A percentile compares a stretch with the other conserved stretches of the same genome.
phyloP scores from a whole-genome alignment of 1,284 basidiomycete genomes.

The Afroboletus lepidellus region DNA sequence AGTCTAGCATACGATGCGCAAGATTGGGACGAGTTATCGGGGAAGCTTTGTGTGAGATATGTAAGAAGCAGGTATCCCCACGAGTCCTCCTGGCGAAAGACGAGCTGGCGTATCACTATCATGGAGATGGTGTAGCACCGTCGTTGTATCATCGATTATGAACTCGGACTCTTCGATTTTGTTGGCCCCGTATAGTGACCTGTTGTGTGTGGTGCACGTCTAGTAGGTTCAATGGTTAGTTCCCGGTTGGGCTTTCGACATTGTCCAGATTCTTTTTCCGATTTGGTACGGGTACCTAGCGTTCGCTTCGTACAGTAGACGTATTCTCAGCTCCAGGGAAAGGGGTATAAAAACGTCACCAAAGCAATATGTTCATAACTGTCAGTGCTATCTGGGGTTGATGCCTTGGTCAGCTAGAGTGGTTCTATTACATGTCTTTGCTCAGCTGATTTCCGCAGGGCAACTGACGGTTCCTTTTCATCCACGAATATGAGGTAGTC shows the following conservation, averaged over 20 bases:
- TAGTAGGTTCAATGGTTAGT: no score
- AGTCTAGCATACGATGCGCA: conserved; percentile 23
- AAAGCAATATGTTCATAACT: no score
- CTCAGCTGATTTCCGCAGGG: neutral
- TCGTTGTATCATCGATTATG: neutral
- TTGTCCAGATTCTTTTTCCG: no score
- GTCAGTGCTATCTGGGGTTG: neutral
- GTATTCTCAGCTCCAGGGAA: no score
- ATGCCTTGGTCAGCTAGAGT: no score
- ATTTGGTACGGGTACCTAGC: no score
- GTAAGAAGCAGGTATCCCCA: conserved; percentile 25
- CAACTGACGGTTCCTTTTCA: neutral
- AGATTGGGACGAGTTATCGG: conserved; percentile 34
- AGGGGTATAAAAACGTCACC: no score
- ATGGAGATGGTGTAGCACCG: conserved; percentile 27
- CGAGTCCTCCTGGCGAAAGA: conserved; percentile 27
- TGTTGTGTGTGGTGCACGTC: no score
- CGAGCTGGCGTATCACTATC: conserved; percentile 23
- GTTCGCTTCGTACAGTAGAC: no score
- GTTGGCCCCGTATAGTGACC: no score
- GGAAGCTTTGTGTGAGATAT: conserved; percentile 26
- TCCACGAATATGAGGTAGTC: no score
- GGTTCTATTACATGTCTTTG: neutral
- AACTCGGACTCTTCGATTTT: neutral
- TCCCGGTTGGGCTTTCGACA: no score